These are phyloP conservation scores for Colletotrichum simmondsii DNA, from an alignment of 2,329 filamentous ascomycete species.

Conservation along the genomic window DNA sequence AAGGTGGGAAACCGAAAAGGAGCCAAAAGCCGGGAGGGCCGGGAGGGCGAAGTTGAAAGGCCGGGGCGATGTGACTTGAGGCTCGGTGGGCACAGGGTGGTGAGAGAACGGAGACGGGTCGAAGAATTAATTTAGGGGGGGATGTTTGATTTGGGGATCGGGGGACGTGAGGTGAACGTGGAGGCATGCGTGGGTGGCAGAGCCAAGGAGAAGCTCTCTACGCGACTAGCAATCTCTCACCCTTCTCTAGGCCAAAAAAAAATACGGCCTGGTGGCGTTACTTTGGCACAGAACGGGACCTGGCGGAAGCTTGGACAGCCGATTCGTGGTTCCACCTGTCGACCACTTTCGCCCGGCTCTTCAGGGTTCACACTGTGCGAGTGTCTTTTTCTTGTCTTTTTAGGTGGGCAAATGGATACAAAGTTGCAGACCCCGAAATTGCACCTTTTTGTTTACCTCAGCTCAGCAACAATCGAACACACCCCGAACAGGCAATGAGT, in stretches of 20 bases:
- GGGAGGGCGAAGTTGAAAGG: conserved; percentile 11
- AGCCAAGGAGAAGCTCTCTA: conserved; percentile 27
- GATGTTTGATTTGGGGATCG: conserved; percentile 20
- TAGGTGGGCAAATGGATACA: not conserved
- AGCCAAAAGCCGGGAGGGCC: conserved; percentile 33
- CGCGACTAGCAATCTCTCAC: conserved; percentile 26
- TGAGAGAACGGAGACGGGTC: conserved; percentile 18
- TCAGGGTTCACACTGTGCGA: conserved; percentile 25
- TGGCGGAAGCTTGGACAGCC: conserved; percentile 35
- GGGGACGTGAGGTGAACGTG: not conserved
- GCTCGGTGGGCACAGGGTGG: conserved; percentile 22
- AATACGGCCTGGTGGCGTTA: conserved; percentile 34
- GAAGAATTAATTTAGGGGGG: conserved; percentile 29
- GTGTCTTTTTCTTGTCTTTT: not conserved
- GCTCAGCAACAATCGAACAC: conserved; percentile 23
- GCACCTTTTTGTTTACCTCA: conserved; percentile 6
- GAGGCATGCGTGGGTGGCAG: not conserved
- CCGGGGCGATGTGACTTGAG: conserved; percentile 27
- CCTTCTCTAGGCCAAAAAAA: conserved; percentile 18
- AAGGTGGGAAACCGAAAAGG: conserved; percentile 9
- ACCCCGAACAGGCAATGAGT: conserved; percentile 15
- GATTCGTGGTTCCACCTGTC: conserved; percentile 32
- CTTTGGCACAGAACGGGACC: conserved; percentile 32
- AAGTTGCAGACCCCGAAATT: conserved; percentile 24
- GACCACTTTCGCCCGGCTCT: conserved; percentile 15